Evolutionary conservation across 2,329 filamentous ascomycete genomes (phyloP), one percentile per base, ranked within the genome.

Genomic region (Curvularia lunata): DNA sequence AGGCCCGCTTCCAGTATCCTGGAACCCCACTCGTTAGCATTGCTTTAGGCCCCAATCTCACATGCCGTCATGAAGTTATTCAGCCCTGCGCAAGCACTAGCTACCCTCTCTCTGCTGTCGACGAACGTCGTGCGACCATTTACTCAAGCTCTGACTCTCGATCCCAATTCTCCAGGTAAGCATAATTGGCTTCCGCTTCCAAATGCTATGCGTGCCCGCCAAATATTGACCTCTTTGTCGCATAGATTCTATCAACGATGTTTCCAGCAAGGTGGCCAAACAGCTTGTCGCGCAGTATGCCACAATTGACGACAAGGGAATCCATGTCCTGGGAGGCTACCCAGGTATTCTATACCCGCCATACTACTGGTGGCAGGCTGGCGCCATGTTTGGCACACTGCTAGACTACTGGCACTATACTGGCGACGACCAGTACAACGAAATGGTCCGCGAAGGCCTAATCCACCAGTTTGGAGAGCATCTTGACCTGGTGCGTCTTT

Each of bases 321-420:
- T 61, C 8, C 61, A 65, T 43, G 59, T 68, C 16, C 58, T 67
- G 18, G 77, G 80, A 19, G 80, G 82, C 1, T 83, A 83, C 38
- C 81, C 66, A 9, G 66, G 68, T 49, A 57, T 73, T 18, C 19
- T 71, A 60, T 86, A 50, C 78, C 82, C 23, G 66, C 84, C 84
- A 18, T 83, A 84, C 64, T 84, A 83, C 72, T 85, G 83, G 83
- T 92, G 87, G 91, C 89, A 90, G 77, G 88, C 83, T 10, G 90
- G 90, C 51, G 89, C 89, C 55, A 86, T 93, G 81, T 85, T 85
- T 68, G 84, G 83, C 57, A 82, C 88, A 2, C 79, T 95, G 61
- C 82, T 96, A 52, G 90, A 95, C 69, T 95, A 95, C 75, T 96
- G 91, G 90, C 90, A 88, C 72, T 91, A 91, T 73, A 94, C 91